Conservation (phyloP, 2,329 filamentous ascomycete species). For the Fusarium guadeloupense region DNA sequence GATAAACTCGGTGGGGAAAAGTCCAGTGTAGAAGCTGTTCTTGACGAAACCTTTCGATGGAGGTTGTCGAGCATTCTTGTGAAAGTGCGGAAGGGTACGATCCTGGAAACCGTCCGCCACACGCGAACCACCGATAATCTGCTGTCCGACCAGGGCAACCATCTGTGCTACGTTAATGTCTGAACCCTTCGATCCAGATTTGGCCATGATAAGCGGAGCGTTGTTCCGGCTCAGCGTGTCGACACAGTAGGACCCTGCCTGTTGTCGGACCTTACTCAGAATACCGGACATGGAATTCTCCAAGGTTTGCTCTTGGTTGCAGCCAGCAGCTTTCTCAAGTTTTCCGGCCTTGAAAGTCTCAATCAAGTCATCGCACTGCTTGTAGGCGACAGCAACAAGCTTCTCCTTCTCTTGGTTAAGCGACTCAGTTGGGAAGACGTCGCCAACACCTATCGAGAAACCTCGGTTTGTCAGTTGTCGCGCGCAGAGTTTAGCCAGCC, state of each 20-base stretch:
- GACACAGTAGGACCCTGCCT: constrained; percentile 91
- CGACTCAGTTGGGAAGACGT: constrained; percentile 83
- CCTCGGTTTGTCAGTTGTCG: constrained; percentile 88
- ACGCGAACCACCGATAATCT: constrained; percentile 94
- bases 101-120: constrained; percentile 97
- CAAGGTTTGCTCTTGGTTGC: constrained; percentile 89
- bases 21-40: constrained; percentile 95
- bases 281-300: constrained; percentile 92
- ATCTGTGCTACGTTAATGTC: constrained; percentile 99
- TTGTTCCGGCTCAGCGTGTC: constrained; percentile 90
- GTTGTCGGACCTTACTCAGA: constrained; percentile 88
- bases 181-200: constrained; percentile 95
- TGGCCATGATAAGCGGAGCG: constrained; percentile 94
- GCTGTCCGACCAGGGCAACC: constrained; percentile 96
- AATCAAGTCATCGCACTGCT: constrained; percentile 84
- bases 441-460: constrained; percentile 95
- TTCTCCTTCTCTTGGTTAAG: constrained; percentile 77
- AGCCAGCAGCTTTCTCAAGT: constrained; percentile 86
- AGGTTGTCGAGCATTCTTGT: constrained; percentile 91
- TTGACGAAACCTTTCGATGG: constrained; percentile 95
- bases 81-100: constrained; percentile 91
- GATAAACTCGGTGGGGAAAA: constrained; percentile 91
- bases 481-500: constrained; percentile 89
- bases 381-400: constrained; percentile 81
- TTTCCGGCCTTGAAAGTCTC: constrained; percentile 80